Evolutionary conservation across 805 yeast genomes (phyloP), one percentile per base, ranked within the genome.

Genomic region (Zygoascus biomembranicola): DNA sequence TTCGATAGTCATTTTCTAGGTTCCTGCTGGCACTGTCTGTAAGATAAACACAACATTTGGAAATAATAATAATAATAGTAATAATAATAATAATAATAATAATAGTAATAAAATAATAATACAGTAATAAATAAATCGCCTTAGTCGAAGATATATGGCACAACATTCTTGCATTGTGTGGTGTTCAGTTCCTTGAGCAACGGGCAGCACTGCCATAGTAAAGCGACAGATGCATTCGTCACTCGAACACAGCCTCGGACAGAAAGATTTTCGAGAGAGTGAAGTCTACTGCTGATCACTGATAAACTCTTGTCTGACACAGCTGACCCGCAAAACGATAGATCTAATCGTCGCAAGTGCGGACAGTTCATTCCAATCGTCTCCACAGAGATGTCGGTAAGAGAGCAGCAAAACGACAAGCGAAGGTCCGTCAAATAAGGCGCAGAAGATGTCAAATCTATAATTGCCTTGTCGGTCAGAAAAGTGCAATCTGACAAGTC

Each of bases 241-340:
- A 84, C 90, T 57, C 90, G 72, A 10, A 84, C 75, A 68, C 94
- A 86, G 1, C 94, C 92, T 51, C 79, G 80, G 18, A 85, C 72
- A 2, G 71, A 69, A 51, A 86, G 69, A 20, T 69, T 63, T 51
- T 76, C 75, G 57, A 86, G 66, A 35, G 71, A 62, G 52, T 74
- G 69, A 56, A 85, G 68, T 57, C 81, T 78, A 35, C 79, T 64
- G 1, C 87, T 79, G 9, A 86, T 73, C 0, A 84, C 77, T 39
- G 80, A 73, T 42, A 85, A 65, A 1, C 89, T 80, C 16, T 82
- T 75, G 61, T 86, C 92, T 61, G 88, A 81, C 5, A 86, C 89
- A 0, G 92, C 90, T 32, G 85, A 77, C 3, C 92, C 92, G 67
- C 92, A 86, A 62, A 84, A 86, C 9, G 87, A 80, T 35, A 85